These are phyloP conservation scores for Phascolomyces articulosus DNA, from an alignment of 371 early-diverging fungal genomes.

Conservation along the genomic window DNA sequence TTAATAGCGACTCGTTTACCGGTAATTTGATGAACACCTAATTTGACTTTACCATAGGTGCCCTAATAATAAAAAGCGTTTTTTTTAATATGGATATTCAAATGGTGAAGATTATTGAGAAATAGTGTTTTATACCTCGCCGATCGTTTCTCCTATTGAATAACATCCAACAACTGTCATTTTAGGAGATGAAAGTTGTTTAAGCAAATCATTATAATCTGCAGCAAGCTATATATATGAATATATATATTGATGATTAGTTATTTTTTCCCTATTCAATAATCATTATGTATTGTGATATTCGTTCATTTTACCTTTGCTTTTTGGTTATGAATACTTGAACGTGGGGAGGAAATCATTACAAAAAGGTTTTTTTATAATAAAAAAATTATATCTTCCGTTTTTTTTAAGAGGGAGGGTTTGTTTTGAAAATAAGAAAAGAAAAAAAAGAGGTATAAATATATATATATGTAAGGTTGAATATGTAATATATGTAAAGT, in stretches of 20 bases:
- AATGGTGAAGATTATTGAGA: too few relatives aligned
- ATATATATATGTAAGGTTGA: not conserved
- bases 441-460: not conserved
- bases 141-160: constrained; percentile 27
- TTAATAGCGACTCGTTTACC: constrained; percentile 87
- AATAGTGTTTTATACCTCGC: too few relatives aligned
- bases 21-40: constrained; percentile 78
- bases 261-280: too few relatives aligned
- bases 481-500: not conserved
- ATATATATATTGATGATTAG: too few relatives aligned
- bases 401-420: not conserved
- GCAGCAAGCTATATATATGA: constrained; percentile 25
- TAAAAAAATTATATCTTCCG: not conserved
- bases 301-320: constrained; percentile 34
- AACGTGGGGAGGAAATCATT: constrained; percentile 22
- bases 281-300: too few relatives aligned
- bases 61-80: constrained; percentile 48
- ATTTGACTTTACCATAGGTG: constrained; percentile 87
- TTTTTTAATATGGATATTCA: not conserved
- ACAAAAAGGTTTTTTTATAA: not conserved
- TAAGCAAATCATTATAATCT: constrained; percentile 33
- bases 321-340: constrained; percentile 28
- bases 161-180: constrained; percentile 30
- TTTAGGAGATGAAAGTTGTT: constrained; percentile 26
- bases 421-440: too few relatives aligned